Base-by-base conservation (phyloP, 2,329 filamentous ascomycete genomes). In the Uncinocarpus reesii region DNA sequence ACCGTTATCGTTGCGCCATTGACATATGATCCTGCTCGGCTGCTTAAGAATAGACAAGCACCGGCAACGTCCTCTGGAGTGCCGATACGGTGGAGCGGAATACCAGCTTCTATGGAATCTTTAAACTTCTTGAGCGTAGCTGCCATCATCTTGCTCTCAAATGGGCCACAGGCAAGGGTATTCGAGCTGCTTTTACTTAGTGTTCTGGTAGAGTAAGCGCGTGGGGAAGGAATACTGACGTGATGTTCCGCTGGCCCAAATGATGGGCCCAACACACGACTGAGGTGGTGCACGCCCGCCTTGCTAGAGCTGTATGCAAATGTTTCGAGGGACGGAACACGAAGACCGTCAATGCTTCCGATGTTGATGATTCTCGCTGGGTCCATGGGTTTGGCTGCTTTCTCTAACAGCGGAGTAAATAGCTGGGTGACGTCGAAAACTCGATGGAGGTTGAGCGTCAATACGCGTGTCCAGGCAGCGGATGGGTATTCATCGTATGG, bases 161-260 rank as follows among this genome's bases (percentile, higher is more conserved):
- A 76, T 49, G 83, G 82, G 2, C 83, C 83, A 52, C 82, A 86
- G 4, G 83, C 83, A 48, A 87, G 65, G 2, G 79, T 78, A 60
- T 87, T 87, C 53, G 72, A 75, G 21, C 68, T 71, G 46, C 0
- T 78, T 74, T 5, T 8, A 2, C 7, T 42, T 13, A 42, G 40
- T 21, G 31, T 36, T 36, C 16, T 35, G 10, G 16, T 41, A 23
- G 23, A 10, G 7, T 7, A 15, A 6, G 11, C 8, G 8, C 4
- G 32, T 28, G 2, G 23, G 26, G 11, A 13, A n/a, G 3, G n/a
- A 34, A 62, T 45, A 71, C 73, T 51, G 68, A 73, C 68, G 71
- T 75, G 56, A 76, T 73, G 52, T 76, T 73, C 51, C 72, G 67
- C 24, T 66, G 67, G 10, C 72, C 73, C 41, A 76, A 62, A 52